Percentiles rank a stretch among this genome's conserved stretches.
These are phyloP conservation scores for Monilinia fructicola DNA, from an alignment of 2,329 filamentous ascomycete species.

Conservation along the genomic window DNA sequence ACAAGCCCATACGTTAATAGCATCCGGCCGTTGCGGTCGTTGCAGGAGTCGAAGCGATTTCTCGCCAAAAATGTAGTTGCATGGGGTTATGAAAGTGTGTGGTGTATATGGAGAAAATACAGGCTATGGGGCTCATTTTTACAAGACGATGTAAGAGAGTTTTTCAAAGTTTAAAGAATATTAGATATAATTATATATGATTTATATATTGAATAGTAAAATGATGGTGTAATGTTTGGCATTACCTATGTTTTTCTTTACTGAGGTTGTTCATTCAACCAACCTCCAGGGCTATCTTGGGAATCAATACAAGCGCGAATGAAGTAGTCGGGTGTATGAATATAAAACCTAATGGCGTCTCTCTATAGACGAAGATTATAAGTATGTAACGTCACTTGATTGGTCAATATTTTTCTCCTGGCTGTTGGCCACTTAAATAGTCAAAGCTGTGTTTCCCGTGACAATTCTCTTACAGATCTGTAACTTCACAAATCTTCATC, in stretches of 20 bases:
- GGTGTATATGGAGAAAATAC: background rate
- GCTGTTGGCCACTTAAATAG: background rate
- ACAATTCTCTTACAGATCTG: slow-evolving; percentile 23
- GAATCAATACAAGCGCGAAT: background rate
- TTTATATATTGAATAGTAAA: background rate
- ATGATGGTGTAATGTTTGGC: background rate
- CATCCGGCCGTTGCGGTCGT: slow-evolving; percentile 4
- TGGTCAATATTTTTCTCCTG: background rate
- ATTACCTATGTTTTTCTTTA: background rate
- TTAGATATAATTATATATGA: background rate
- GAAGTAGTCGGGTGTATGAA: background rate
- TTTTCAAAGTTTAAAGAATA: background rate
- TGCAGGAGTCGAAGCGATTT: slow-evolving; percentile 4
- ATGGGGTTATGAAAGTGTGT: background rate
- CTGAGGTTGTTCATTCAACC: background rate
- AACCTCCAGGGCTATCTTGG: too few species aligned
- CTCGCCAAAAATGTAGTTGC: background rate
- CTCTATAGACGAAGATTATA: background rate
- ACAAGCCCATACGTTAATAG: background rate
- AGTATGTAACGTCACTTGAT: background rate
- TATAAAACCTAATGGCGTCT: too few species aligned
- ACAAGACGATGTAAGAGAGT: background rate
- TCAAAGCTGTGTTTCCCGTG: slow-evolving; percentile 18
- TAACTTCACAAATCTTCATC: slow-evolving; percentile 17
- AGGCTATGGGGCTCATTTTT: background rate